Conservation (phyloP, 805 yeast species). For the Saccharomyces mikatae region DNA sequence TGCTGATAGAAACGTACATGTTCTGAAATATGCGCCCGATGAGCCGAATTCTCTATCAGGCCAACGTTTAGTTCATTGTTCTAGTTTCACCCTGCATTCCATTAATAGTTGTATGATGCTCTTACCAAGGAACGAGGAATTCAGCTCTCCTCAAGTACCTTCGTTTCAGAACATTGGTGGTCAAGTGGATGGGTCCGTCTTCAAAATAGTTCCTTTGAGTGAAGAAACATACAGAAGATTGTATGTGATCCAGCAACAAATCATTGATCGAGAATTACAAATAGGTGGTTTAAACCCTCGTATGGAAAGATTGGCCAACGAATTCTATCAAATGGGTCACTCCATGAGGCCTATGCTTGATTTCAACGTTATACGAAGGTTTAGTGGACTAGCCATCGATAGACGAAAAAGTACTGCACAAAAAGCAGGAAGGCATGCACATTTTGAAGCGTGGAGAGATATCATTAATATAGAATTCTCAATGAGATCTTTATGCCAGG, state of each 20-base stretch:
- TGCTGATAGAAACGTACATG: conserved; percentile 53
- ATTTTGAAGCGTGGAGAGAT: conserved; percentile 61
- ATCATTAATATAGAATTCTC: conserved; percentile 48
- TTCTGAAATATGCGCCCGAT: conserved; percentile 85
- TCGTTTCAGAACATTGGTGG: conserved; percentile 62
- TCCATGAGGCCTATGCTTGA: conserved; percentile 60
- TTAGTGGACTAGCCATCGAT: conserved; percentile 48
- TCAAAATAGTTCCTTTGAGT: conserved; percentile 61
- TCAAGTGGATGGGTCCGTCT: conserved; percentile 72
- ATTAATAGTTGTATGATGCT: conserved; percentile 47
- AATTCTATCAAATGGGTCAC: conserved; percentile 28
- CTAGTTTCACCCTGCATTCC: conserved; percentile 64
- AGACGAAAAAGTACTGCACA: conserved; percentile 45
- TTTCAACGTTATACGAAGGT: conserved; percentile 46
- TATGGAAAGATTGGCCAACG: conserved; percentile 44
- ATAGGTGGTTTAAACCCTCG: conserved; percentile 76
- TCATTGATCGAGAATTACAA: conserved; percentile 68
- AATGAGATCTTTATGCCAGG: conserved; percentile 16
- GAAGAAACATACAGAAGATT: conserved; percentile 74
- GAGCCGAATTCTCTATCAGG: conserved; percentile 80
- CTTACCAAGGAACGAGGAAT: conserved; percentile 32
- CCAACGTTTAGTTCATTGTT: conserved; percentile 57
- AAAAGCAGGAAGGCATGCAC: conserved; percentile 51
- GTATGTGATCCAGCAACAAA: conserved; percentile 79
- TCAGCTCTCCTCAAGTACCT: conserved; percentile 17